phyloP scores from a whole-genome alignment of 371 early-diverging fungal species.

The Apophysomyces variabilis region DNA sequence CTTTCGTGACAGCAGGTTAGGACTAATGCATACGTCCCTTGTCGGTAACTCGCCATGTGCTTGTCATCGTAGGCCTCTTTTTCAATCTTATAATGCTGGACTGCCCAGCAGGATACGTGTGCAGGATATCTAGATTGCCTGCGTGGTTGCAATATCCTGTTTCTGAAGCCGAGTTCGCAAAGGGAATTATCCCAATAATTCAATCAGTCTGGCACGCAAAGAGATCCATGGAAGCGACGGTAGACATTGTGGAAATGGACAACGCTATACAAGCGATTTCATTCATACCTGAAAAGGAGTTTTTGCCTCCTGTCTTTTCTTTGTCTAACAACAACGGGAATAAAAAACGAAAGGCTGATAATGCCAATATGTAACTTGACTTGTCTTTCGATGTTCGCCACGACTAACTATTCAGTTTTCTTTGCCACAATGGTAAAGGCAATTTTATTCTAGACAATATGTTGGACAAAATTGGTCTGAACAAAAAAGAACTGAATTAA shows the following conservation, averaged over 20 bases:
- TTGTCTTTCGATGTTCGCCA: too few species aligned
- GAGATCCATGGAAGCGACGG: not conserved
- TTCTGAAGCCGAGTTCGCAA: conserved; percentile 9
- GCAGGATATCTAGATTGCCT: conserved; percentile 2
- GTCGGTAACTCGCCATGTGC: not conserved
- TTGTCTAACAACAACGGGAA: too few species aligned
- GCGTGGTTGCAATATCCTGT: conserved; percentile 10
- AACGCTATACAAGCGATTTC: not conserved
- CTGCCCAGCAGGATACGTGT: conserved; percentile 13
- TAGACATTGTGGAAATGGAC: conserved; percentile 14
- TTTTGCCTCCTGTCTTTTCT: too few species aligned
- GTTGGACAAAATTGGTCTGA: too few species aligned
- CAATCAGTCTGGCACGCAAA: conserved; percentile 15
- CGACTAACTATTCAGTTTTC: too few species aligned
- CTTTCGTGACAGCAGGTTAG: not conserved
- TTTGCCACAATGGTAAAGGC: too few species aligned
- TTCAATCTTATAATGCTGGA: conserved; percentile 4
- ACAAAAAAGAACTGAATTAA: too few species aligned
- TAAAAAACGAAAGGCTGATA: too few species aligned
- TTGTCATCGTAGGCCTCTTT: conserved; percentile 8
- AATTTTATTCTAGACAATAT: too few species aligned
- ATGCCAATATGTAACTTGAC: too few species aligned
- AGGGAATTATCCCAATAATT: conserved; percentile 6
- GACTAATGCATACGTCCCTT: not conserved
- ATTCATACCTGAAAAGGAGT: not conserved